Evolutionary conservation across 1,284 basidiomycete genomes (phyloP).

Genomic region (Meira miltonrushii): DNA sequence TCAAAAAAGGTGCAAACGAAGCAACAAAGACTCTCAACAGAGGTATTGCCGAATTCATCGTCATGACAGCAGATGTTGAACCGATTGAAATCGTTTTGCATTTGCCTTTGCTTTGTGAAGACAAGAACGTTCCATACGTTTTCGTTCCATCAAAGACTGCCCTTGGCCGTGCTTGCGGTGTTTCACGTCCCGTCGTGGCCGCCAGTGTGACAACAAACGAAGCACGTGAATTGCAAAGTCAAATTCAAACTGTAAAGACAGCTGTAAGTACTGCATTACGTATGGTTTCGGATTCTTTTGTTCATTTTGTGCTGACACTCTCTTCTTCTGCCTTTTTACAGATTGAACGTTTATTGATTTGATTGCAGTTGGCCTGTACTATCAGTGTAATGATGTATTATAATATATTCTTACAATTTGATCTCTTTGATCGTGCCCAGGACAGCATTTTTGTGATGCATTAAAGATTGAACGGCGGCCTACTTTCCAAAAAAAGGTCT

Average conservation of each 20-base stretch:
- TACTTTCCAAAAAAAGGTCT: too few relatives aligned
- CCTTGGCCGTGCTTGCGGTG: constrained; percentile 90
- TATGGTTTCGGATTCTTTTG: background rate
- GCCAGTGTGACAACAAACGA: constrained; percentile 94
- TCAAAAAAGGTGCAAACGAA: constrained; percentile 98
- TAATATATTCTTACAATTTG: too few relatives aligned
- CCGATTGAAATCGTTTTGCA: constrained; percentile 97
- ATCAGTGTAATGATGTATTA: too few relatives aligned
- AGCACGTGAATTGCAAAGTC: constrained; percentile 80
- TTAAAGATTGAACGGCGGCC: too few relatives aligned
- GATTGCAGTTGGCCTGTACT: too few relatives aligned
- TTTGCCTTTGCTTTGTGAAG: constrained; percentile 93
- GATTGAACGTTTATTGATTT: too few relatives aligned
- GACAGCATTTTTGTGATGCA: too few relatives aligned
- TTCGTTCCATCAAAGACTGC: constrained; percentile 93
- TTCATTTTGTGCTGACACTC: too few relatives aligned
- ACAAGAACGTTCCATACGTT: constrained; percentile 98
- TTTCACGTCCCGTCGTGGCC: constrained; percentile 90
- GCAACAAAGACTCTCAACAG: constrained; percentile 94
- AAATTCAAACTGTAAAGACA: constrained; percentile 79
- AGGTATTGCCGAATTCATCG: constrained; percentile 96
- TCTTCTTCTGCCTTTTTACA: too few relatives aligned
- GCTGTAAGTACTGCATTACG: constrained; percentile 32
- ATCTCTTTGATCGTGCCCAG: too few relatives aligned
- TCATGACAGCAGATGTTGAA: constrained; percentile 85